A percentile compares a stretch with the other conserved stretches of the same genome.
phyloP scores from a whole-genome alignment of 169 alveolate genomes.

The Cryptosporidium meleagridis region DNA sequence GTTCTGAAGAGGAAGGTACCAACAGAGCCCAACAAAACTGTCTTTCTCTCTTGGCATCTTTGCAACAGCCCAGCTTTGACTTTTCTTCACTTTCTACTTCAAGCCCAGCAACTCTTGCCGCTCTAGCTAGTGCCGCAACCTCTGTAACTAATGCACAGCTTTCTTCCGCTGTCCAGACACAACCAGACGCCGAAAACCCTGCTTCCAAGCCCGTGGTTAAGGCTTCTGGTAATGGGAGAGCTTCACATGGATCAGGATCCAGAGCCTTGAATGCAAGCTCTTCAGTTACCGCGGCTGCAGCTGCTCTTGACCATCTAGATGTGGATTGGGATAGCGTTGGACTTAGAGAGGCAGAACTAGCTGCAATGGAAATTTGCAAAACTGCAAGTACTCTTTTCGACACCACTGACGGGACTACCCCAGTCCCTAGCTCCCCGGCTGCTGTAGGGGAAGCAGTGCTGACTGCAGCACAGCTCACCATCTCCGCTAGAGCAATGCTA shows the following conservation, averaged over 20 bases:
- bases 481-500: conserved; percentile 73
- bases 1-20: conserved; percentile 26
- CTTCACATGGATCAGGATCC: conserved; percentile 16
- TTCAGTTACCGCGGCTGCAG: conserved; percentile 73
- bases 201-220: background rate
- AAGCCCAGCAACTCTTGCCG: conserved; percentile 52
- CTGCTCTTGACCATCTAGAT: conserved; percentile 70
- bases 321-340: conserved; percentile 75
- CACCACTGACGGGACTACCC: conserved; percentile 72
- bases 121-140: conserved; percentile 34
- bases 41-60: conserved; percentile 30
- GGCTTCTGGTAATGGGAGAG: background rate
- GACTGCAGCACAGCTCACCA: conserved; percentile 61
- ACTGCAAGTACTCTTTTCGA: conserved; percentile 70
- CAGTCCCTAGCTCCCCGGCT: conserved; percentile 67
- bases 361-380: conserved; percentile 72
- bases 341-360: conserved; percentile 63
- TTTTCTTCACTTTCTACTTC: conserved; percentile 44
- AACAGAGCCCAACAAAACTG: conserved; percentile 42
- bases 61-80: conserved; percentile 47
- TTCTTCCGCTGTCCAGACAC: background rate
- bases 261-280: conserved; percentile 39
- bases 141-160: conserved; percentile 30
- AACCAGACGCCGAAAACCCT: background rate
- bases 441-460: conserved; percentile 71